phyloP scores from a whole-genome alignment of 2,329 filamentous ascomycete species.

The Aspergillus costaricaensis region DNA sequence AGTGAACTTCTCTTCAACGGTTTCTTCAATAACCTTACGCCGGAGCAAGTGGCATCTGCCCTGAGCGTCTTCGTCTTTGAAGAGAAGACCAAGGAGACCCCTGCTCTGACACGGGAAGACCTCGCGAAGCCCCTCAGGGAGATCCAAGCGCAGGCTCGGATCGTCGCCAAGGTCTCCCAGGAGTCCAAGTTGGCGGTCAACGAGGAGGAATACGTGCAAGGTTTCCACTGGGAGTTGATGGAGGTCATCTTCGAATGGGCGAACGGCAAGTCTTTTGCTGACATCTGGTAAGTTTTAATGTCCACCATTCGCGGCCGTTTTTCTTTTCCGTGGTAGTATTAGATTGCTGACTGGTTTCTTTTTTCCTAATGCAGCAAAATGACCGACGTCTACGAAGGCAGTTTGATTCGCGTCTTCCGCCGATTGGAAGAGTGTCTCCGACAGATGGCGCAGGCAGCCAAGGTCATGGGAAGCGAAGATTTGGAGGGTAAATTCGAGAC shows the following conservation, averaged over 20 bases:
- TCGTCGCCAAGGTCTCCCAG: conserved; percentile 88
- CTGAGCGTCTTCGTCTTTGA: conserved; percentile 97
- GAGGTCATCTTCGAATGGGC: conserved; percentile 93
- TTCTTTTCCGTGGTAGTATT: not conserved
- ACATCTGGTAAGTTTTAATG: conserved; percentile 77
- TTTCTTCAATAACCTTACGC: conserved; percentile 94
- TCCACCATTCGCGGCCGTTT: conserved; percentile 7
- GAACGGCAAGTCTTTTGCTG: conserved; percentile 82
- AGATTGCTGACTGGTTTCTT: conserved; percentile 13
- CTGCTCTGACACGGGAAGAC: conserved; percentile 71
- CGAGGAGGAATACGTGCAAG: conserved; percentile 87
- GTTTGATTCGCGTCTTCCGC: conserved; percentile 91
- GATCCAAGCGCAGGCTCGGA: conserved; percentile 81
- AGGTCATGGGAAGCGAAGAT: conserved; percentile 98
- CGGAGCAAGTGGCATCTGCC: conserved; percentile 82
- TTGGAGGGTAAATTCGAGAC: conserved; percentile 89
- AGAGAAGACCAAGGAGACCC: conserved; percentile 80
- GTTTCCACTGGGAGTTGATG: conserved; percentile 94
- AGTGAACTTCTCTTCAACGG: conserved; percentile 93
- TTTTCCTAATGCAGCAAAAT: conserved; percentile 71
- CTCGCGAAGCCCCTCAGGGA: conserved; percentile 82
- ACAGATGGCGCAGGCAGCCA: conserved; percentile 92
- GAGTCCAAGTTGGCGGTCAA: conserved; percentile 94
- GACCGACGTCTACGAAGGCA: conserved; percentile 97
- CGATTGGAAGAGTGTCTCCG: conserved; percentile 90